phyloP scores from a whole-genome alignment of 805 yeast genomes.

The Suhomyces sp. region DNA sequence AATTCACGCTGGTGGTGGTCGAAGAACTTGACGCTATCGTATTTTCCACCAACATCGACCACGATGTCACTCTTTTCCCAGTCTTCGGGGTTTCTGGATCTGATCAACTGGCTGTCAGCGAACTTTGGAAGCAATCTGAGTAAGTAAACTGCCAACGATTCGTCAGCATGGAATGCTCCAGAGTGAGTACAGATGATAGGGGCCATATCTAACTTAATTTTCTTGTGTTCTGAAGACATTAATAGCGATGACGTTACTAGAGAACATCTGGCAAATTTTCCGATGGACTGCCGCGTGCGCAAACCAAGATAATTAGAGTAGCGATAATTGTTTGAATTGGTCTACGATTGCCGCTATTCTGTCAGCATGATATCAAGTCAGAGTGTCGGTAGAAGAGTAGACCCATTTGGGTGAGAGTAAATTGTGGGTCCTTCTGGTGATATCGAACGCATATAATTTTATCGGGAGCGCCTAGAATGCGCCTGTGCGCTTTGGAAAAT shows the following conservation, averaged over 20 bases:
- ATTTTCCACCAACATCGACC: constrained; percentile 91
- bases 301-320: not conserved
- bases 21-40: constrained; percentile 79
- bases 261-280: not conserved
- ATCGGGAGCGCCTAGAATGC: not conserved
- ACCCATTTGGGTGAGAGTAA: not conserved
- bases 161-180: constrained; percentile 97
- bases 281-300: not conserved
- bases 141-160: constrained; percentile 89
- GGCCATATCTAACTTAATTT: constrained; percentile 20
- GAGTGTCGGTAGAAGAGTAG: not conserved
- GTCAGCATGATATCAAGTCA: not conserved
- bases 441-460: not conserved
- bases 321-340: not conserved
- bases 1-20: constrained; percentile 98
- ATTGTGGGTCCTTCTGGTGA: not conserved
- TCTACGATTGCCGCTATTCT: not conserved
- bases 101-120: constrained; percentile 61
- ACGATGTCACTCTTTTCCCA: constrained; percentile 90
- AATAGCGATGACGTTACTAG: not conserved
- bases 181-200: constrained; percentile 83
- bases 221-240: constrained; percentile 20
- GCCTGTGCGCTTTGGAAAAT: not conserved
- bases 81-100: constrained; percentile 79
- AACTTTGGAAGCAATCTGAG: constrained; percentile 68